phyloP scores from a whole-genome alignment of 768 basidiomycete species.

The Cyclocybe aegerita region DNA sequence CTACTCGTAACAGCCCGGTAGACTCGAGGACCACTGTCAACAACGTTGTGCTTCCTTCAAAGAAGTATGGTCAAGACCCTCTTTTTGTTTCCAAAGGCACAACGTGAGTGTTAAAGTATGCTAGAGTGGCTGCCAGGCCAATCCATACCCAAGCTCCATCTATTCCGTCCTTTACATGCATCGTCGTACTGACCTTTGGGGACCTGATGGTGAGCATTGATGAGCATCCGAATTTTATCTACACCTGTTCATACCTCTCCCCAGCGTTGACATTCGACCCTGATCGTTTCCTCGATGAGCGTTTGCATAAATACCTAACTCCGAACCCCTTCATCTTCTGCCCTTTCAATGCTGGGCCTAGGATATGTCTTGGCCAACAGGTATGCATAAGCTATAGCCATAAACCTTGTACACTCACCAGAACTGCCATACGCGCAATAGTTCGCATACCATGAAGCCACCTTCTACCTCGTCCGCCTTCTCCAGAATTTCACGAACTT shows the following conservation, averaged over 20 bases:
- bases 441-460: conserved; percentile 49
- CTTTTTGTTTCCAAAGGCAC: too few relatives aligned
- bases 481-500: conserved; percentile 30
- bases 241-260: neutral
- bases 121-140: neutral
- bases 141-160: conserved; percentile 1
- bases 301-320: conserved; percentile 41
- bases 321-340: conserved; percentile 42
- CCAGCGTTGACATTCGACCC: conserved; percentile 51
- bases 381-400: conserved; percentile 15
- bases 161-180: conserved; percentile 62
- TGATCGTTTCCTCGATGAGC: conserved; percentile 54
- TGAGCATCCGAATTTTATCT: neutral
- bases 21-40: neutral
- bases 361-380: conserved; percentile 41
- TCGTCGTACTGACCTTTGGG: conserved; percentile 63
- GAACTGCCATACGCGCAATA: neutral
- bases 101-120: neutral
- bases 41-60: too few relatives aligned
- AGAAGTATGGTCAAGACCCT: too few relatives aligned
- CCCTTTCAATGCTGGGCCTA: conserved; percentile 38
- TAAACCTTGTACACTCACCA: neutral
- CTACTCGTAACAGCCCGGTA: neutral
- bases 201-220: conserved; percentile 51
- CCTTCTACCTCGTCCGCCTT: too few relatives aligned